Evolutionary conservation across 1,139 yeast genomes (phyloP), one percentile per base, ranked within the genome.

Genomic region (Taphrina flavorubra): DNA sequence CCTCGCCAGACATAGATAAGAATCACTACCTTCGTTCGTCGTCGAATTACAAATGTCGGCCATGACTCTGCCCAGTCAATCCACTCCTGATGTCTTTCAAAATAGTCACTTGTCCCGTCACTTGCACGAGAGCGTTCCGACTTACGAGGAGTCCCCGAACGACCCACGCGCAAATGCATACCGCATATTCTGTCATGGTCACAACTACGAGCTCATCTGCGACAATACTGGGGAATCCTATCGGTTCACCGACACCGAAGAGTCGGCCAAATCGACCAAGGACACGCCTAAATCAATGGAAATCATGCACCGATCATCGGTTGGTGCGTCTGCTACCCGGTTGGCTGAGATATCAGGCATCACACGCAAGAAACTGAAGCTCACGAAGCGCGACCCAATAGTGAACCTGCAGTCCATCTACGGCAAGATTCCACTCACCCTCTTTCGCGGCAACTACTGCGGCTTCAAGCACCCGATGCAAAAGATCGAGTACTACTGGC

Each of bases 401-500:
- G 42, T 46, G 18, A 42, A 44, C 36, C 20, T 44, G 13, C 16
- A 25, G 4, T 58, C 62, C 2, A 46, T 14, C 18, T 20, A 44
- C 31, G 62, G 62, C 14, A 44, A 58, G 34, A 44, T 58, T 18
- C 53, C 62, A 16, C 42, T 58, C 10, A 25, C 46, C 10, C 25
- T 58, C 18, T 58, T 44, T 31, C 42, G 53, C 7, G 62, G 62
- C 42, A 44, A 44, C 25, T 58, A 58, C 25, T 58, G 62, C 53
- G 62, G 62, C 1, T 58, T 44, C 53, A n/a, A 25, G 7, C 62
- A 58, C 46, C 51, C 62, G 25, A 31, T 42, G 7, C 10, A 44
- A n/a, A 36, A 58, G 39, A 58, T 58, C 34, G 62, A 58, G 25
- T 58, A 58, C 25, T 58, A 58, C 16, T 58, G 62, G 62, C 62